Conservation (phyloP, 2,329 filamentous ascomycete genomes). For the Aurifilum marmelostoma region DNA sequence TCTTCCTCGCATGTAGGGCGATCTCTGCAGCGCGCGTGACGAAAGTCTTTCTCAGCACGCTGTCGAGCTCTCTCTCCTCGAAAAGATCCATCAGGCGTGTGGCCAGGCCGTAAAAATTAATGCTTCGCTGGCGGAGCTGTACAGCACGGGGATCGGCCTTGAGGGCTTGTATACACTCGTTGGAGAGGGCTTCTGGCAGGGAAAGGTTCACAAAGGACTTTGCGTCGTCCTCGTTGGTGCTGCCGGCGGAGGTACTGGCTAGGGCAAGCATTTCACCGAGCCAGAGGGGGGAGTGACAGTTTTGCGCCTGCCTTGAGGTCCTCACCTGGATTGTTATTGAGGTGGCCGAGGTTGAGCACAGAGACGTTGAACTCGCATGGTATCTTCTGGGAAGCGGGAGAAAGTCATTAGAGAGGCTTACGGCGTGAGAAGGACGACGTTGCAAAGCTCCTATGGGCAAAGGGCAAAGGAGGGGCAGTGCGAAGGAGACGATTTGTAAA, state of each 20-base stretch:
- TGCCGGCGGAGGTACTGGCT: conserved; percentile 49
- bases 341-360: conserved; percentile 82
- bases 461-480: not conserved
- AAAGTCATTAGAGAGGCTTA: not conserved
- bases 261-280: conserved; percentile 91
- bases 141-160: conserved; percentile 89
- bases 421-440: not conserved
- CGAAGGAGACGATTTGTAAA: not conserved
- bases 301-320: conserved; percentile 80
- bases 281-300: conserved; percentile 87
- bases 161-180: conserved; percentile 82
- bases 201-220: conserved; percentile 76
- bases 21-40: conserved; percentile 80
- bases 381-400: conserved; percentile 68
- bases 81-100: conserved; percentile 88
- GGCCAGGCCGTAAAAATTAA: conserved; percentile 86
- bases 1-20: conserved; percentile 86
- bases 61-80: conserved; percentile 77
- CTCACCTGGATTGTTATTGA: conserved; percentile 76
- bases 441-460: not conserved
- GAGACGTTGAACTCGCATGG: conserved; percentile 94
- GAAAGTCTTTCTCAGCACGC: conserved; percentile 77
- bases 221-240: conserved; percentile 42
- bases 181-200: conserved; percentile 75
- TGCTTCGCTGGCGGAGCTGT: conserved; percentile 78